Percentiles rank a stretch among this genome's conserved stretches.
Evolutionary conservation across 768 basidiomycete genomes (phyloP).

Genomic region (Lyophyllum decastes): DNA sequence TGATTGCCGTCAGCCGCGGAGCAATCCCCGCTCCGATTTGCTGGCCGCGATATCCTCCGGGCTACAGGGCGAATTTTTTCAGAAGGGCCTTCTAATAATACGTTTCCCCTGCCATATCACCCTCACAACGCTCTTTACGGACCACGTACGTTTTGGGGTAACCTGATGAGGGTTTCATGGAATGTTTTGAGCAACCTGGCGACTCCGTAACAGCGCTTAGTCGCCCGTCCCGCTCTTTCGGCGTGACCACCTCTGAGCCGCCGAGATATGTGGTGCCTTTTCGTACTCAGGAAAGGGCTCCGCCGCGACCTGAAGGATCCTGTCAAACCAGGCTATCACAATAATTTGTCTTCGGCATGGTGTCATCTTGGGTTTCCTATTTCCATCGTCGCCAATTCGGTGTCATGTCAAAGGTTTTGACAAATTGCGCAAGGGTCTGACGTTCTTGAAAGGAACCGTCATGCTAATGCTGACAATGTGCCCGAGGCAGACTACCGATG

Average conservation of each 20-base stretch:
- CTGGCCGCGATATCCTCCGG: neutral
- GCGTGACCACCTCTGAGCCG: too few relatives aligned
- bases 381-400: too few relatives aligned
- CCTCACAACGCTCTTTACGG: neutral
- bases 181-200: neutral
- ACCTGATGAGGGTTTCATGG: too few relatives aligned
- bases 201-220: neutral
- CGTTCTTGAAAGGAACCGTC: too few relatives aligned
- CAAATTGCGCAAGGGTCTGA: too few relatives aligned
- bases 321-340: neutral
- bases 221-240: neutral
- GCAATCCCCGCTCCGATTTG: neutral
- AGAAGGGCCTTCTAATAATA: neutral
- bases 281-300: neutral
- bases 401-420: too few relatives aligned
- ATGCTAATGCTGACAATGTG: too few relatives aligned
- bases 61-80: neutral
- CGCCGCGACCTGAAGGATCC: neutral
- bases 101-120: neutral
- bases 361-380: neutral
- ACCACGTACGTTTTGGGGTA: neutral
- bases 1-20: neutral
- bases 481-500: neutral
- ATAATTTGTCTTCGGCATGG: neutral
- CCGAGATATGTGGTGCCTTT: neutral